phyloP scores from a whole-genome alignment of 345 rosid species.

The Microcos paniculata region DNA sequence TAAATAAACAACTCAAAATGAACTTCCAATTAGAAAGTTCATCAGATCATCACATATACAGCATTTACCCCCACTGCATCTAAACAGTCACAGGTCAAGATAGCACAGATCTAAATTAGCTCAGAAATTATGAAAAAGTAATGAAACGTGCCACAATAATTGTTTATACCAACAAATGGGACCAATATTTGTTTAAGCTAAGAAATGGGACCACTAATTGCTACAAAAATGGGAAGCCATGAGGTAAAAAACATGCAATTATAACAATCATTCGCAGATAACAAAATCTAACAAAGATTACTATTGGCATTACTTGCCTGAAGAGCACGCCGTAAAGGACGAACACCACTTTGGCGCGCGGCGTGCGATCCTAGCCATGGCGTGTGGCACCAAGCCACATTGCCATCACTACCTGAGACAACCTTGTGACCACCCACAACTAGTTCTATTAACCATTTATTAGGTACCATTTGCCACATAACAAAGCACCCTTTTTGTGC shows the following conservation, averaged over 20 bases:
- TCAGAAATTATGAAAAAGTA: neutral
- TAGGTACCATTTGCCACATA: conserved; percentile 97
- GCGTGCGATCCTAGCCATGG: conserved; percentile 91
- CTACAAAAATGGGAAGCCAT: neutral
- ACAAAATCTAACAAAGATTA: neutral
- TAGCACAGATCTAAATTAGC: conserved; percentile 17
- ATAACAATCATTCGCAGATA: neutral
- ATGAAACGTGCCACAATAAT: conserved; percentile 1
- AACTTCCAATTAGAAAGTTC: neutral
- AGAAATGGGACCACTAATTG: conserved; percentile 13
- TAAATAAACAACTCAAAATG: neutral
- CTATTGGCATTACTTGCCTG: conserved; percentile 54
- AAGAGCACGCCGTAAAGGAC: conserved; percentile 87
- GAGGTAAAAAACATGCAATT: conserved; percentile 8
- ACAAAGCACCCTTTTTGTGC: conserved; percentile 89
- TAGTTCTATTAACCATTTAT: conserved; percentile 88
- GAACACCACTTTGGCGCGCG: conserved; percentile 79
- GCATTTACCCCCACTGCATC: neutral
- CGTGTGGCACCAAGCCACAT: conserved; percentile 88
- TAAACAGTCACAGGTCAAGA: conserved; percentile 2
- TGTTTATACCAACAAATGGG: conserved; percentile 15
- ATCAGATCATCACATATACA: neutral
- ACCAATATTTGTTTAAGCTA: conserved; percentile 5
- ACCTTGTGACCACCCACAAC: conserved; percentile 78
- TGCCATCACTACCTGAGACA: conserved; percentile 85